A percentile compares a stretch with the other conserved stretches of the same genome.
These are phyloP conservation scores for Quillaja saponaria DNA, from an alignment of 306 rosid genomes.

Conservation along the genomic window DNA sequence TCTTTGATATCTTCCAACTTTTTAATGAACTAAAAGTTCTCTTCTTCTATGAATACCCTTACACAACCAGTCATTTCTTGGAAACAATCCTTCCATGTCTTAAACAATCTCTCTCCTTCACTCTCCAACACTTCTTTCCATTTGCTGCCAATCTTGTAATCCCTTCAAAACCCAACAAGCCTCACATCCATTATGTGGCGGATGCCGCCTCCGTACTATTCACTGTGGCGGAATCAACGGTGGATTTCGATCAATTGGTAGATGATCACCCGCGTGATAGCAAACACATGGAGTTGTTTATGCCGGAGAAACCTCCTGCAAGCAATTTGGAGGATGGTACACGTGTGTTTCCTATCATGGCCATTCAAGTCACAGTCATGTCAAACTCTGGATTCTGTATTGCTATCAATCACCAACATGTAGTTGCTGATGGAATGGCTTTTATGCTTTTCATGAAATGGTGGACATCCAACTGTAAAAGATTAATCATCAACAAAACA, in stretches of 20 bases:
- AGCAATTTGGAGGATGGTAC: not conserved
- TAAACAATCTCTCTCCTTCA: slow-evolving; percentile 9
- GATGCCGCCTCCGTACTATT: not conserved
- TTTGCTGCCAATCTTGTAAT: not conserved
- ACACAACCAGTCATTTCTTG: not conserved
- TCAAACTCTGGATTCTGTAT: not conserved
- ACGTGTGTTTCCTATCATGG: not conserved
- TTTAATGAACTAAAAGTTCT: too few relatives aligned
- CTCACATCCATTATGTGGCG: not conserved
- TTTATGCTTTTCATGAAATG: slow-evolving; percentile 7
- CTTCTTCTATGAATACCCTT: slow-evolving; percentile 4
- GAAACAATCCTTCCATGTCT: not conserved
- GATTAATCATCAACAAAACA: too few relatives aligned
- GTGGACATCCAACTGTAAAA: not conserved
- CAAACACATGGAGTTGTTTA: not conserved
- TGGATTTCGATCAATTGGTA: not conserved
- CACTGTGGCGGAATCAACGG: not conserved
- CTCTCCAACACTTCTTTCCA: slow-evolving; percentile 13
- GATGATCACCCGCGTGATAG: not conserved
- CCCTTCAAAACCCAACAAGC: not conserved
- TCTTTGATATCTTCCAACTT: slow-evolving; percentile 1
- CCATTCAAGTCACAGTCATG: not conserved
- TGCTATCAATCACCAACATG: not conserved
- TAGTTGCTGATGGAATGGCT: not conserved
- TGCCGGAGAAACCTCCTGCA: not conserved